Evolutionary conservation across 2,329 filamentous ascomycete species (phyloP).

Genomic region (Fusarium ramigenum): DNA sequence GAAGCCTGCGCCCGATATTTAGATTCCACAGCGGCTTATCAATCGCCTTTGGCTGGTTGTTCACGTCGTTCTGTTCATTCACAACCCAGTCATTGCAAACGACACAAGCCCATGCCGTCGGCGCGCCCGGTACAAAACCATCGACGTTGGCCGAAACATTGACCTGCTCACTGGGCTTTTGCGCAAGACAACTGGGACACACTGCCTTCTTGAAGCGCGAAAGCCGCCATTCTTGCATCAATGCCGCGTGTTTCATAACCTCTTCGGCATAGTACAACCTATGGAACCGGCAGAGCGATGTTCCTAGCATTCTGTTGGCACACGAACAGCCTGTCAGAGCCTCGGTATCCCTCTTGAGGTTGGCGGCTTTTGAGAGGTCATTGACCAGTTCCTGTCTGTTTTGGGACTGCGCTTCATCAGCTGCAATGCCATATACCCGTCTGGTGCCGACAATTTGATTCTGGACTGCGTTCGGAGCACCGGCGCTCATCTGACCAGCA

Average conservation of each 20-base stretch:
- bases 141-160: slow-evolving; percentile 28
- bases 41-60: slow-evolving; percentile 31
- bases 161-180: slow-evolving; percentile 12
- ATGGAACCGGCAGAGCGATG: slow-evolving; percentile 49
- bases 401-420: neutral
- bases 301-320: slow-evolving; percentile 46
- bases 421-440: slow-evolving; percentile 42
- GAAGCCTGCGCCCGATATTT: neutral
- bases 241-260: slow-evolving; percentile 31
- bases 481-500: slow-evolving; percentile 11
- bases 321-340: slow-evolving; percentile 52
- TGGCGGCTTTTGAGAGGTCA: neutral
- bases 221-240: slow-evolving; percentile 43
- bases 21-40: slow-evolving; percentile 30
- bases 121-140: slow-evolving; percentile 10
- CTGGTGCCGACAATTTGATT: slow-evolving; percentile 23
- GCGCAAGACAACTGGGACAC: slow-evolving; percentile 47
- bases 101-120: slow-evolving; percentile 47
- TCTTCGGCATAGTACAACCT: slow-evolving; percentile 43
- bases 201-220: slow-evolving; percentile 32
- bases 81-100: slow-evolving; percentile 47
- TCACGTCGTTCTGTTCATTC: slow-evolving; percentile 36
- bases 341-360: slow-evolving; percentile 12
- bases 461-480: neutral
- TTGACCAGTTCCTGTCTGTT: neutral